Evolutionary conservation across 495 filamentous ascomycete genomes (phyloP), one percentile per base, ranked within the genome.

Genomic region (Bathelium albidoporum): DNA sequence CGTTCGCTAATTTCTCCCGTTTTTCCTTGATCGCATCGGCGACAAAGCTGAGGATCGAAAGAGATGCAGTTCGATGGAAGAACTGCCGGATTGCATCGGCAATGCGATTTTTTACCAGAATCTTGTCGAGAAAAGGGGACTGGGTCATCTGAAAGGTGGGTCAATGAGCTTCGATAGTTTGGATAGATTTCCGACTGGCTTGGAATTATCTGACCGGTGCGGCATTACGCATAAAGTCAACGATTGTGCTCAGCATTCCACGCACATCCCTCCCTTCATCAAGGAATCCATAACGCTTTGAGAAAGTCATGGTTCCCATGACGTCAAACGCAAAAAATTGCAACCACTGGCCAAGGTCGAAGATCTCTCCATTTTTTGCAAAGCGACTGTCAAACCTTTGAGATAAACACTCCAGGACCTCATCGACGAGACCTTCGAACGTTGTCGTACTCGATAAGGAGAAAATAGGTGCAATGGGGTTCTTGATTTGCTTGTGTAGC

Each of bases 241-340:
- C 68, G 39, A 73, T 73, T 20, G 28, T 44, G 1, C 24, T 43
- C 2, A 80, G 61, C 18, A 80, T 79, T 2, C 74, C 75, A 55
- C 72, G 66, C 2, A 74, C 67, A 65, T 79, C 76, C 20, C 64
- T 43, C 2, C 68, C 76, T 26, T 62, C 44, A 53, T 79, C 75
- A 10, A 79, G 59, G 44, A 77, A 77, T 0, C 77, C 74, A 3
- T 72, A 68, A 24, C 74, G 67, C 39, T 70, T 71, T 4, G 69
- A 68, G 60, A 80, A 80, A 18, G 73, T 75, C 20, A 78, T 63
- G 39, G 71, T 71, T 12, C 73, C 73, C n/a, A 77, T 77, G 26
- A 75, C 75, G 66, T 79, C 78, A 64, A 74, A 80, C 2, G 79
- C 78, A 64, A 77, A 82, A 59, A 68, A 78, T 64, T 78, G 75